Evolutionary conservation across 106 monocot species (phyloP), one percentile per base, ranked within the genome.

Genomic region (Dioscorea alata): DNA sequence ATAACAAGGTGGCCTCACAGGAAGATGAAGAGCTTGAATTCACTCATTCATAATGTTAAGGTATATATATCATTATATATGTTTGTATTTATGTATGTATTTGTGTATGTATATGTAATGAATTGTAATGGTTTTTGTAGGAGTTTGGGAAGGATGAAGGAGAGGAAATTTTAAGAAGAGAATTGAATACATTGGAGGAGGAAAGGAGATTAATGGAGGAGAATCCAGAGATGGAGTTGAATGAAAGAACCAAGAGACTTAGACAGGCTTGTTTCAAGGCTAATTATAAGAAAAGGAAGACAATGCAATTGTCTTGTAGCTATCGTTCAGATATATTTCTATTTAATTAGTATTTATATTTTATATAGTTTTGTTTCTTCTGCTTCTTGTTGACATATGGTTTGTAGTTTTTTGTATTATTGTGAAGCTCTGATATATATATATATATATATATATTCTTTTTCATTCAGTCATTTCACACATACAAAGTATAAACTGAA

Each of bases 221-320:
- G 70, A 81, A 81, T 56, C 94, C 94, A 16, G 76, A 81, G 58
- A 67, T 90, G 16, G 62, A 90, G 52, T 48, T 94, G 18, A 76
- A 87, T 0, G 85, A 85, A 50, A 81, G 78, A 49, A 85, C 90
- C 0, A 94, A 94, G 74, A 94, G 79, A 73, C 74, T 94, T 24
- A 78, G 94, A 70, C 94, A 94, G 66, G 78, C 87, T 13, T 94
- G 90, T 70, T 94, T 94, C 77, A 94, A 94, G 80, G 89, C 90
- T 8, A 90, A 83, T 35, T 94, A 87, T 66, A 90, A 84, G 78
- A 90, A 59, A 80, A 81, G 76, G 50, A 73, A 75, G 28, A 62
- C 71, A 19, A 56, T 61, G 57, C 82, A 73, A 48, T 19, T 17
- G 22, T 51, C 66, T 48, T 52, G 2, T 10, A n/a, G 33, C 33